These are phyloP conservation scores for Leccinum ochraceum DNA, from an alignment of 768 basidiomycete genomes.

Conservation along the genomic window DNA sequence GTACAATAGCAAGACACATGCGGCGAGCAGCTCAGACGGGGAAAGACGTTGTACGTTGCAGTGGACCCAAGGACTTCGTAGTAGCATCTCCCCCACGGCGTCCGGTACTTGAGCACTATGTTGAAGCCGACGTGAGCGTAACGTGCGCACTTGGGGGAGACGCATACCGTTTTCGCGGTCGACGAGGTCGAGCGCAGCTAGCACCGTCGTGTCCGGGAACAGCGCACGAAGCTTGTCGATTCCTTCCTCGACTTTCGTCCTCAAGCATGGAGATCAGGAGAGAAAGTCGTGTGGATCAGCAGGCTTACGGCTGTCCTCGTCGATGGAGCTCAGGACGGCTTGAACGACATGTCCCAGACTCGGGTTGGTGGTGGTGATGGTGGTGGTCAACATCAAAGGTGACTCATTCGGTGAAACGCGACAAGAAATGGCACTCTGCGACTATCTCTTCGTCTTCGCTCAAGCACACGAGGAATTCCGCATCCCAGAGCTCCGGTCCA, in stretches of 20 bases:
- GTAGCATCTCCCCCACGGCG: constrained; percentile 56
- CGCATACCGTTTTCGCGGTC: constrained; percentile 65
- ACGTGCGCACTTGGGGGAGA: neutral
- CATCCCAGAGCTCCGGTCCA: constrained; percentile 76
- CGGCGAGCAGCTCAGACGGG: constrained; percentile 44
- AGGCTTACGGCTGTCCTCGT: constrained; percentile 34
- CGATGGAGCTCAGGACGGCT: constrained; percentile 35
- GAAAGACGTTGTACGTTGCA: constrained; percentile 58
- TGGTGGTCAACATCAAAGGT: constrained; percentile 20
- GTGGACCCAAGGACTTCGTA: constrained; percentile 72
- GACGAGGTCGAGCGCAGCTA: constrained; percentile 76
- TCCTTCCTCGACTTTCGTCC: constrained; percentile 45
- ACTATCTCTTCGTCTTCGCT: constrained; percentile 74
- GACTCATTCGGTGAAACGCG: neutral
- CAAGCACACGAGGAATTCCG: constrained; percentile 82
- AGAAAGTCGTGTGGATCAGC: neutral
- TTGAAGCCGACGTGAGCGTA: constrained; percentile 2
- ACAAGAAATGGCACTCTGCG: constrained; percentile 22
- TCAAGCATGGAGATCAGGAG: neutral
- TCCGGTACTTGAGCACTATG: constrained; percentile 61
- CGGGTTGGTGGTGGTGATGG: constrained; percentile 9
- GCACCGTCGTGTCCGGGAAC: constrained; percentile 61
- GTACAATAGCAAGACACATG: constrained; percentile 60
- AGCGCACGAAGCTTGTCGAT: constrained; percentile 57
- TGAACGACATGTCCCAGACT: constrained; percentile 30